Evolutionary conservation across 805 yeast genomes (phyloP).

Genomic region (Candida andamanensis): DNA sequence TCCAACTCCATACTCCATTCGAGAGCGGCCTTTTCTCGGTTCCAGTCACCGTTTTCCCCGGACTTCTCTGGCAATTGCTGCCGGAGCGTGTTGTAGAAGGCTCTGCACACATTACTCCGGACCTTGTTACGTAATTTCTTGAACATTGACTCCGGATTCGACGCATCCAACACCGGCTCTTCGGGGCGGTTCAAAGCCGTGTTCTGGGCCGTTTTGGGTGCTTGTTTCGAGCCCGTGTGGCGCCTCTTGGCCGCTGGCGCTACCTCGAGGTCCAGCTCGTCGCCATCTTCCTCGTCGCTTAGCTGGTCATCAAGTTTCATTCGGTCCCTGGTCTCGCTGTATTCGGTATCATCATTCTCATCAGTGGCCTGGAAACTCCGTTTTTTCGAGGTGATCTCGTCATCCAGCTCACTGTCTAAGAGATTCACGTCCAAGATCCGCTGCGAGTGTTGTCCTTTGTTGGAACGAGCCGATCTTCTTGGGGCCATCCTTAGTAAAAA

Average conservation of each 20-base stretch:
- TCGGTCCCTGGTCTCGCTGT: too few relatives aligned
- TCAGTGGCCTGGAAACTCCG: too few relatives aligned
- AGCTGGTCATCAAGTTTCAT: neutral
- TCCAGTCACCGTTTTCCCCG: constrained; percentile 14
- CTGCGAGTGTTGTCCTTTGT: constrained; percentile 36
- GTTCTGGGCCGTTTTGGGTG: too few relatives aligned
- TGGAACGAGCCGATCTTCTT: constrained; percentile 34
- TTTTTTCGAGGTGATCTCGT: too few relatives aligned
- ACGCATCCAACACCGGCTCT: too few relatives aligned
- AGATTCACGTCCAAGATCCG: constrained; percentile 11
- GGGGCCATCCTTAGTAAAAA: too few relatives aligned
- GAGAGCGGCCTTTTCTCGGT: constrained; percentile 29
- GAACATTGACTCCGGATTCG: too few relatives aligned
- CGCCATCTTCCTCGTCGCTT: neutral
- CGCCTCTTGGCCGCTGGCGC: too few relatives aligned
- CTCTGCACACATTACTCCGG: constrained; percentile 46
- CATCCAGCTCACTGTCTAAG: constrained; percentile 4
- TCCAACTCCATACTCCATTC: constrained; percentile 52
- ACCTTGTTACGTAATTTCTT: constrained; percentile 23
- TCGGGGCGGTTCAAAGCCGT: too few relatives aligned
- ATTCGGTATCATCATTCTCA: too few relatives aligned
- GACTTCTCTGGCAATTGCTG: constrained; percentile 35
- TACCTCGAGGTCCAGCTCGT: too few relatives aligned
- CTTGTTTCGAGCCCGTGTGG: too few relatives aligned
- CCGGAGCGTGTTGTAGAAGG: constrained; percentile 43